Conservation (phyloP, 83 land plant genomes). For the Diphasiastrum complanatum region DNA sequence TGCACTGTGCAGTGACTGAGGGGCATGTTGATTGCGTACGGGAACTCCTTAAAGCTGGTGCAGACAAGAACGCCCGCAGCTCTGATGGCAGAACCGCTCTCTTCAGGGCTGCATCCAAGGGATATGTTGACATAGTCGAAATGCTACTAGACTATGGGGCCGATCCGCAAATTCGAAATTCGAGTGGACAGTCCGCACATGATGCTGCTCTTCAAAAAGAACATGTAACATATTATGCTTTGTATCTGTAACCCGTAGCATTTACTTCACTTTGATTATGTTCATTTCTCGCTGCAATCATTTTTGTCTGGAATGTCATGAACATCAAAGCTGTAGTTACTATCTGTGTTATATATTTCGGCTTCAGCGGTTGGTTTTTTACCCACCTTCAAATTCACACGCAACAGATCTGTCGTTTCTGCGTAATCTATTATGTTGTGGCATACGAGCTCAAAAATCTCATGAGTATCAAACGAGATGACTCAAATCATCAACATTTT, state of each 20-base stretch:
- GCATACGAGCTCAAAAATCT: no score
- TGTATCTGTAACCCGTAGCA: neutral
- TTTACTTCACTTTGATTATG: neutral
- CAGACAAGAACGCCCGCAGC: conserved; percentile 42
- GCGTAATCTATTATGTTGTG: no score
- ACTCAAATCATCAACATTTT: no score
- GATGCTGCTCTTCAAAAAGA: conserved; percentile 45
- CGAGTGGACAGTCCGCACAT: conserved; percentile 35
- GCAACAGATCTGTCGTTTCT: no score
- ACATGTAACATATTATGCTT: conserved; percentile 28
- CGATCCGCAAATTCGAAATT: conserved; percentile 20
- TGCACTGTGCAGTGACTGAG: conserved; percentile 37
- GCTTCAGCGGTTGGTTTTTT: no score
- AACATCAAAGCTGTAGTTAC: no score
- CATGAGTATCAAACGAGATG: no score
- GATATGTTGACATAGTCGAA: conserved; percentile 41
- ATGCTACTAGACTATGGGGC: conserved; percentile 45
- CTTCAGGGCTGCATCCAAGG: conserved; percentile 47
- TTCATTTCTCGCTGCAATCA: neutral
- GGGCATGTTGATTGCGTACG: conserved; percentile 26
- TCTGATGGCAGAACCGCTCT: conserved; percentile 50
- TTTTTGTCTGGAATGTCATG: neutral
- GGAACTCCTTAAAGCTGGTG: conserved; percentile 41
- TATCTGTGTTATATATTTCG: no score
- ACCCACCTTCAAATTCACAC: no score